Evolutionary conservation across 352 stramenopile genomes (phyloP).

Genomic region (Pythium brachiatum): DNA sequence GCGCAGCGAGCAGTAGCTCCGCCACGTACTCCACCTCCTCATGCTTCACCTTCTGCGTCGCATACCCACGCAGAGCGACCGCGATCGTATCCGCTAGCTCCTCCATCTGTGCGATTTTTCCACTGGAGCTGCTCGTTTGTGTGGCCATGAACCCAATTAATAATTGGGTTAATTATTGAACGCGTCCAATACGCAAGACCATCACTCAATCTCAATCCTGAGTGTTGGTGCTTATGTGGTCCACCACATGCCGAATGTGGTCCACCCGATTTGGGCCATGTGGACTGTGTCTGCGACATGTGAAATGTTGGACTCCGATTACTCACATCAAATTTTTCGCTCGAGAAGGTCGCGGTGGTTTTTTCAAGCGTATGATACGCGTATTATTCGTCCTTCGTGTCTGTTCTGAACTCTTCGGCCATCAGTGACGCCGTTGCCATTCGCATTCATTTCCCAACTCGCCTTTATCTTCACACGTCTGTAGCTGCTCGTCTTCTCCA

Average conservation of each 20-base stretch:
- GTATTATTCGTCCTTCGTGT: conserved; percentile 1
- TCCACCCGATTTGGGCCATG: background rate
- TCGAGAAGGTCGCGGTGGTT: background rate
- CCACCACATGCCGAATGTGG: background rate
- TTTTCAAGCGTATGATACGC: background rate
- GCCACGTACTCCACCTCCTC: conserved; percentile 67
- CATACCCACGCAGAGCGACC: conserved; percentile 4
- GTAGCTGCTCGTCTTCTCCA: background rate
- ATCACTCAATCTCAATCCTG: background rate
- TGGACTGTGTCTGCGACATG: no score
- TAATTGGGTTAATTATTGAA: no score
- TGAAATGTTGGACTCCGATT: background rate
- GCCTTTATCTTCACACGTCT: background rate
- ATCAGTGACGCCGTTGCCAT: conserved; percentile 7
- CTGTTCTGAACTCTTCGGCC: conserved; percentile 1
- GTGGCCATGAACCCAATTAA: background rate
- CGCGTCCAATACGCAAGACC: background rate
- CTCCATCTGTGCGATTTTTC: conserved; percentile 1
- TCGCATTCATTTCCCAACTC: background rate
- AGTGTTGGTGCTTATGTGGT: conserved; percentile 1
- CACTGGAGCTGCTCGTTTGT: background rate
- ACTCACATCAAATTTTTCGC: background rate
- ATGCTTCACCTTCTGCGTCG: conserved; percentile 11
- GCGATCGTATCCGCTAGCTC: conserved; percentile 1
- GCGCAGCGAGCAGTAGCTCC: conserved; percentile 54